These are phyloP conservation scores for Chalciporus chontae DNA, from an alignment of 768 basidiomycete genomes.

Conservation along the genomic window DNA sequence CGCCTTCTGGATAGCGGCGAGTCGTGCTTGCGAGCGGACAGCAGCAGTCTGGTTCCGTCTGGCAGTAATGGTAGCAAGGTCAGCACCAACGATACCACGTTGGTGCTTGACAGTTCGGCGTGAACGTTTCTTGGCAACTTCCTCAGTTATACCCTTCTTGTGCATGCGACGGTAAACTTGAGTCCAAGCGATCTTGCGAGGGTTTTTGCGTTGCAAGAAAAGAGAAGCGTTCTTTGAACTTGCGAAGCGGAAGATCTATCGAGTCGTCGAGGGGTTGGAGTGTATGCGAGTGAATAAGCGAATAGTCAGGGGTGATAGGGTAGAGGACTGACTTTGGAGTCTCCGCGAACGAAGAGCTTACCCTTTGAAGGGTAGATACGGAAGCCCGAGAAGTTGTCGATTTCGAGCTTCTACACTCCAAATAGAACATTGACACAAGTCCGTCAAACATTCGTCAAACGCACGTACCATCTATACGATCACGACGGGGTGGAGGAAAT, in stretches of 20 bases:
- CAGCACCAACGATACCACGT: conserved; percentile 97
- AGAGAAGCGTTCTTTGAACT: conserved; percentile 92
- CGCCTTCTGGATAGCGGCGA: conserved; percentile 87
- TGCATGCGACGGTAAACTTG: conserved; percentile 93
- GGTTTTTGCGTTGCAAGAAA: conserved; percentile 99
- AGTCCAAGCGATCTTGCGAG: conserved; percentile 99
- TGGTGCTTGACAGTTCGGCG: conserved; percentile 97
- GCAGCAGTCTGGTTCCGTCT: conserved; percentile 90
- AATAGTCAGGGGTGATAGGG: neutral
- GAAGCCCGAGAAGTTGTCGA: conserved; percentile 96
- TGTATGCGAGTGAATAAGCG: too few species aligned
- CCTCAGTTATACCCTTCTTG: conserved; percentile 99
- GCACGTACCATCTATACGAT: conserved; percentile 24
- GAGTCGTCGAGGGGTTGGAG: too few species aligned
- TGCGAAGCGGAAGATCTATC: conserved; percentile 92
- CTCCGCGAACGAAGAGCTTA: conserved; percentile 90
- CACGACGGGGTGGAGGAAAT: neutral
- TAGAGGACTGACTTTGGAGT: conserved; percentile 73
- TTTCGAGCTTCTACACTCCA: conserved; percentile 84
- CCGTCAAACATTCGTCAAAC: neutral
- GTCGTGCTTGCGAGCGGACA: conserved; percentile 73
- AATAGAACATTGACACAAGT: neutral
- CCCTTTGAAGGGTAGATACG: conserved; percentile 99
- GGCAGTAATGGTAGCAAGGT: conserved; percentile 86
- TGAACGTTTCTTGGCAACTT: conserved; percentile 97